Base-by-base conservation (phyloP, 129 eudicot species). In the Oenanthe sinensis region DNA sequence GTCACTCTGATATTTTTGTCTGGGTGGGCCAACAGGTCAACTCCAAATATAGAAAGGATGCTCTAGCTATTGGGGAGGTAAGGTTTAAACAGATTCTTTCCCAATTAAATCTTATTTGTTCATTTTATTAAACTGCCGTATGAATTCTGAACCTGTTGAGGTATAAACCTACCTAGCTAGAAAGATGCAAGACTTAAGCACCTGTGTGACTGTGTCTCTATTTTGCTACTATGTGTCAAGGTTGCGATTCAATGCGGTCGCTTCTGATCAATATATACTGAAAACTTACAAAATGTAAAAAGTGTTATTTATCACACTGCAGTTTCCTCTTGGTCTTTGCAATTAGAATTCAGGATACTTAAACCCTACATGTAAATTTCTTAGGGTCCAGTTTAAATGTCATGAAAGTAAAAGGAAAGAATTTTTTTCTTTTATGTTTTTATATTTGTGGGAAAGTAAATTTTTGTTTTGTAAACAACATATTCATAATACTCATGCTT, bases 11-110 rank as follows among this genome's bases (percentile, higher is more conserved):
- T 85, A 87, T 96, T 72, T 96, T 77, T 82, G 92, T 96, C 60
- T 96, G 99, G 99, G 86, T 96, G 40, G 99, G 99, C 67, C 88
- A 88, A 76, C 85, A 89, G 77, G 98, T 90, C 50, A 96, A 88
- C 22, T 80, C 89, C 73, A 88, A 90, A 89, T 79, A 86, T 50
- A 94, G 86, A 85, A 74, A 75, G 77, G 79, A 88, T 52, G 98
- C 97, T 58, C 86, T 95, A 77, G 81, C 78, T 68, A 81, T 95
- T 47, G 98, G 92, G 75, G 89, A 91, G 94, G 98, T 95, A 90
- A 69, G 79, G n/a, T 78, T 82, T 79, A 42, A 28, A 20, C 39
- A 4, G 88, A 81, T 85, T 43, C 0, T 13, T 28, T 20, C 74
- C 24, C 16, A 2, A 26, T 19, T 8, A 12, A 30, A 78, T 17